A percentile compares a stretch with the other conserved stretches of the same genome.
phyloP scores from a whole-genome alignment of 1,284 basidiomycete species.

The Leccinum angustisporum region DNA sequence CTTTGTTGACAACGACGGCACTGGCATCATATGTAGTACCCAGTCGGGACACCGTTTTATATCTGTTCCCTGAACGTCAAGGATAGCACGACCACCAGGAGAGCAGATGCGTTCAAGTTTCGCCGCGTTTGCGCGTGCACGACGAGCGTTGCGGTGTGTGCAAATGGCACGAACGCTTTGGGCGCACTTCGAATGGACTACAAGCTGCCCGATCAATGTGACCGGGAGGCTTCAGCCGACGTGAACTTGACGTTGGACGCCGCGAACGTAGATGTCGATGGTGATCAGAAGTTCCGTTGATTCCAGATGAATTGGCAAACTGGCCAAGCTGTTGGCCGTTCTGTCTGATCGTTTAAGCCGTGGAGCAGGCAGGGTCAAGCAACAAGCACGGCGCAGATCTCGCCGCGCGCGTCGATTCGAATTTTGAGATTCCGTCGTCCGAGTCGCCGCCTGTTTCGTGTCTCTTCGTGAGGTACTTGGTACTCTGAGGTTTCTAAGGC shows the following conservation, averaged over 20 bases:
- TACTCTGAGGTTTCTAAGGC: constrained; percentile 33
- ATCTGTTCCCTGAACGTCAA: constrained; percentile 67
- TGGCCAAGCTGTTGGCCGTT: constrained; percentile 44
- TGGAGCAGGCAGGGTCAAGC: constrained; percentile 21
- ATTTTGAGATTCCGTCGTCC: constrained; percentile 57
- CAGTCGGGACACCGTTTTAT: constrained; percentile 90
- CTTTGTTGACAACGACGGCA: constrained; percentile 55
- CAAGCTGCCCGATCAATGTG: constrained; percentile 55
- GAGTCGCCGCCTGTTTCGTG: constrained; percentile 57
- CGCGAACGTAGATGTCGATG: constrained; percentile 26
- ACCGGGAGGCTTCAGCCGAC: constrained; percentile 67
- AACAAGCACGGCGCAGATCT: constrained; percentile 59
- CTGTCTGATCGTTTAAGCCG: constrained; percentile 27
- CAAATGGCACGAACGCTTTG: constrained; percentile 88
- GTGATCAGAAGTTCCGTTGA: constrained; percentile 43
- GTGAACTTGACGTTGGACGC: constrained; percentile 4
- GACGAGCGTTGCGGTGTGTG: constrained; percentile 82
- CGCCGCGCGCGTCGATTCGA: constrained; percentile 32
- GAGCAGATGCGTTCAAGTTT: constrained; percentile 77
- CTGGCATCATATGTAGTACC: constrained; percentile 84
- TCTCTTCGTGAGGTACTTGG: constrained; percentile 48
- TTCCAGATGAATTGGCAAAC: constrained; percentile 50
- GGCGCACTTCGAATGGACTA: constrained; percentile 84
- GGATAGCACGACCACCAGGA: constrained; percentile 31
- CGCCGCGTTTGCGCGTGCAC: constrained; percentile 76